These are phyloP conservation scores for Lagerstroemia fauriei DNA, from an alignment of 441 rosid genomes.

Conservation along the genomic window DNA sequence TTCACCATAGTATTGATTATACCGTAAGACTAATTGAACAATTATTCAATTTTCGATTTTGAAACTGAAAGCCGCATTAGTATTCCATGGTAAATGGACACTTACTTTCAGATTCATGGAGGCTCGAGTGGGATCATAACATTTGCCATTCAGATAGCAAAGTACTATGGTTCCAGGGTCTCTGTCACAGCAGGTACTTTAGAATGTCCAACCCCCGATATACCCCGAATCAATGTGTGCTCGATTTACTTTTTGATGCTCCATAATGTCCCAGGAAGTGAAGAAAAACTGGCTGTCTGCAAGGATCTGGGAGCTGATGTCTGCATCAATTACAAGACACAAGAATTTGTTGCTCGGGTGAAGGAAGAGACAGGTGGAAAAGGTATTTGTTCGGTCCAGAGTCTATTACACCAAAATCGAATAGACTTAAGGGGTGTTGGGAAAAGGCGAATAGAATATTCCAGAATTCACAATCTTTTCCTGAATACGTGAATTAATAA, in stretches of 20 bases:
- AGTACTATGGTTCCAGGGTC: constrained; percentile 3
- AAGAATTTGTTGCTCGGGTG: constrained; percentile 73
- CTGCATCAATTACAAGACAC: constrained; percentile 81
- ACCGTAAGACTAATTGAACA: no score
- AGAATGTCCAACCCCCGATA: neutral
- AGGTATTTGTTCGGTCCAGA: constrained; percentile 36
- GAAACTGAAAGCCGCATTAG: neutral
- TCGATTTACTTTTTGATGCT: no score
- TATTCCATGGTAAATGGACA: no score
- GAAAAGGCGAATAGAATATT: neutral
- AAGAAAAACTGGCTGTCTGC: constrained; percentile 61
- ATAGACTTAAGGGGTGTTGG: neutral
- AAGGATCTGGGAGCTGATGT: constrained; percentile 77
- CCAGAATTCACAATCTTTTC: neutral
- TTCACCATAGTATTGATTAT: no score
- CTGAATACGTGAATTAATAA: neutral
- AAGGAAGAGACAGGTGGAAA: constrained; percentile 72
- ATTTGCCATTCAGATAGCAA: constrained; percentile 86
- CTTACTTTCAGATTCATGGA: constrained; percentile 65
- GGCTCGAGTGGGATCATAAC: constrained; percentile 94
- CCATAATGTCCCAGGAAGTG: neutral
- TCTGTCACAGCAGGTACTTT: neutral
- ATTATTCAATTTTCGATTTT: neutral
- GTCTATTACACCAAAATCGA: neutral
- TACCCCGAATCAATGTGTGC: no score